Conservation (phyloP, 768 basidiomycete species). For the Pluteus cervinus region DNA sequence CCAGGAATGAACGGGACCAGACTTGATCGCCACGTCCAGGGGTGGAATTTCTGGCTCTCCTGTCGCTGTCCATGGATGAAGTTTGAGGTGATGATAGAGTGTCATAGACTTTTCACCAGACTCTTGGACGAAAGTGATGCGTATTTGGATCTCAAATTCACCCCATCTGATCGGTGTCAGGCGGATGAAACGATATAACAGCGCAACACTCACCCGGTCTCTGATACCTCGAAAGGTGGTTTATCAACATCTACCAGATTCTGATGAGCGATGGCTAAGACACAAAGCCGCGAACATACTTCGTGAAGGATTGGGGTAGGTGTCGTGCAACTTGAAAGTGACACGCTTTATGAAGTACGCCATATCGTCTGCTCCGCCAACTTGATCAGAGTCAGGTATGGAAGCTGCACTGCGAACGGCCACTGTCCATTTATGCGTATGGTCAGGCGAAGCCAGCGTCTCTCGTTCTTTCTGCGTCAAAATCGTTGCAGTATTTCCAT, state of each 20-base stretch:
- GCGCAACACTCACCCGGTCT: constrained; percentile 73
- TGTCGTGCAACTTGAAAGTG: constrained; percentile 96
- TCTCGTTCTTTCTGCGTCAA: constrained; percentile 70
- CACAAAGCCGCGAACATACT: constrained; percentile 47
- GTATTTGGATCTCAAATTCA: constrained; percentile 94
- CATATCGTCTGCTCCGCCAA: constrained; percentile 88
- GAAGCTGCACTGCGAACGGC: constrained; percentile 88
- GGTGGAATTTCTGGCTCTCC: constrained; percentile 65
- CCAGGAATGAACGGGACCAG: constrained; percentile 90
- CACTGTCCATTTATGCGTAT: constrained; percentile 96
- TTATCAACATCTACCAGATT: constrained; percentile 71
- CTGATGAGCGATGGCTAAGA: constrained; percentile 4
- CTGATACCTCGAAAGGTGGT: constrained; percentile 90
- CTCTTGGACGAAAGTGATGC: constrained; percentile 84
- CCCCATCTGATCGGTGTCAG: constrained; percentile 76
- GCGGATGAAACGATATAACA: not conserved
- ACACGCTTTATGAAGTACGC: constrained; percentile 93
- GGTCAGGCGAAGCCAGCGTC: constrained; percentile 50
- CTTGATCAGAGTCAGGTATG: constrained; percentile 61
- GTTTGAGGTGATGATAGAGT: constrained; percentile 90
- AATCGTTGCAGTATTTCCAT: constrained; percentile 87
- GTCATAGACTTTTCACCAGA: constrained; percentile 86
- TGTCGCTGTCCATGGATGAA: constrained; percentile 78
- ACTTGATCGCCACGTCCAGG: constrained; percentile 57
- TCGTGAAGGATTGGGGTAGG: constrained; percentile 85